These are phyloP conservation scores for Coprinopsis sp. DNA, from an alignment of 768 basidiomycete genomes.

Conservation along the genomic window DNA sequence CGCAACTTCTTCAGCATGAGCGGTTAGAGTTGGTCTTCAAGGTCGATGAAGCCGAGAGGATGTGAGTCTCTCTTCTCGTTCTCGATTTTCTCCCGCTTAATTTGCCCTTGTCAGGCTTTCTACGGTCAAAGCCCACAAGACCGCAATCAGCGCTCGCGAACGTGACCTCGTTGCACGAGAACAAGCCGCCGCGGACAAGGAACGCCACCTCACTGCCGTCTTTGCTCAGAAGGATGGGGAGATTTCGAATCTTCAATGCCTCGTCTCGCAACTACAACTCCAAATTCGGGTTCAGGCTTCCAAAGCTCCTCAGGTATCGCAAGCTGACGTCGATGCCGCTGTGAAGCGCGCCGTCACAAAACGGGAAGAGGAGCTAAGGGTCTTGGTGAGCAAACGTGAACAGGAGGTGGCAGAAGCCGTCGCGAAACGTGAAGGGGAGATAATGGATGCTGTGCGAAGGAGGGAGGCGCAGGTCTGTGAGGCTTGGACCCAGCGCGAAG, in stretches of 20 bases:
- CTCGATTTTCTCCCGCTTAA: neutral
- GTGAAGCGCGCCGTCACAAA: constrained; percentile 54
- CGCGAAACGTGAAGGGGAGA: constrained; percentile 63
- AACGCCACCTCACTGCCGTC: constrained; percentile 43
- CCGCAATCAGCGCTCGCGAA: constrained; percentile 51
- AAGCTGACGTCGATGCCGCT: constrained; percentile 38
- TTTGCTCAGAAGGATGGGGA: constrained; percentile 59
- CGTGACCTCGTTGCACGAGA: constrained; percentile 59
- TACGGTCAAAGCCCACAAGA: constrained; percentile 61
- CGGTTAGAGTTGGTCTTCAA: constrained; percentile 66
- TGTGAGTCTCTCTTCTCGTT: constrained; percentile 40
- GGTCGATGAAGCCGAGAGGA: constrained; percentile 72
- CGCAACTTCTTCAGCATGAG: constrained; percentile 78
- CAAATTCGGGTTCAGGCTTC: constrained; percentile 17
- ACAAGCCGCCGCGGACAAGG: constrained; percentile 47
- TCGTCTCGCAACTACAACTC: constrained; percentile 38
- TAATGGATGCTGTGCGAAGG: constrained; percentile 59
- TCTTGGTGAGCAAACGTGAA: constrained; percentile 61
- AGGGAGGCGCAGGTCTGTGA: constrained; percentile 61
- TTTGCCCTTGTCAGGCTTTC: constrained; percentile 47
- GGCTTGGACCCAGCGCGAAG: constrained; percentile 53
- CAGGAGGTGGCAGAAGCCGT: constrained; percentile 66
- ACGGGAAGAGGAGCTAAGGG: constrained; percentile 67
- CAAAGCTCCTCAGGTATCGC: constrained; percentile 22
- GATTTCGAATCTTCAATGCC: constrained; percentile 42